A percentile compares a stretch with the other conserved stretches of the same genome.
phyloP scores from a whole-genome alignment of 331 rosid species.

The Erythrophleum ivorense region DNA sequence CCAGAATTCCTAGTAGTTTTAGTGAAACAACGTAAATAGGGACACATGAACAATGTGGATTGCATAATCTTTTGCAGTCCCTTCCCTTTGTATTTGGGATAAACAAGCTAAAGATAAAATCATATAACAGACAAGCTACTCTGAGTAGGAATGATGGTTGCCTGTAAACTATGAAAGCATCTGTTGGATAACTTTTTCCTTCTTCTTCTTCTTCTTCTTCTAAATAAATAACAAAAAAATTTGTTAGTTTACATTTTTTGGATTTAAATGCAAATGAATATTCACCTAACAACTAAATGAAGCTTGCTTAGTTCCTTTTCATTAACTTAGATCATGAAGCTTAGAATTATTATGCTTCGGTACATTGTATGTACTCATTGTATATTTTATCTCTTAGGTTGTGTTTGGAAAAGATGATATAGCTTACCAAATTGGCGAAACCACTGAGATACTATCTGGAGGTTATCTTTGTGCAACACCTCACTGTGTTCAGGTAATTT shows the following conservation, averaged over 20 bases:
- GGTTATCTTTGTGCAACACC: slow-evolving; percentile 97
- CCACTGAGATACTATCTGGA: slow-evolving; percentile 87
- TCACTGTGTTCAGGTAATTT: slow-evolving; percentile 87
- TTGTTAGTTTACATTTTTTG: background rate
- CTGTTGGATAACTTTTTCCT: background rate
- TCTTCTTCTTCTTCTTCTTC: background rate
- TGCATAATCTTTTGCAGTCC: slow-evolving; percentile 3
- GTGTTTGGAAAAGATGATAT: slow-evolving; percentile 81
- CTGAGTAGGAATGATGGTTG: slow-evolving; percentile 8
- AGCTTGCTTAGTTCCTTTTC: background rate
- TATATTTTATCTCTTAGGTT: slow-evolving; percentile 54
- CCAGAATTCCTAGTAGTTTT: too few species aligned
- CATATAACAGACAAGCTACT: background rate
- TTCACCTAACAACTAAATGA: background rate
- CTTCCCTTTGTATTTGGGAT: slow-evolving; percentile 8
- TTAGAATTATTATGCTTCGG: slow-evolving; percentile 5
- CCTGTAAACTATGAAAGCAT: slow-evolving; percentile 25
- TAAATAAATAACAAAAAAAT: background rate
- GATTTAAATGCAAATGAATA: background rate
- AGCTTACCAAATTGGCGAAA: slow-evolving; percentile 97
- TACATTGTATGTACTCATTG: slow-evolving; percentile 27
- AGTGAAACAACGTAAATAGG: background rate
- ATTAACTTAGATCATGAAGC: slow-evolving; percentile 3
- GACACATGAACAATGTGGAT: background rate
- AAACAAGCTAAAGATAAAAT: background rate